Base-by-base conservation (phyloP, 768 basidiomycete genomes). In the Lactifluus rugatus region DNA sequence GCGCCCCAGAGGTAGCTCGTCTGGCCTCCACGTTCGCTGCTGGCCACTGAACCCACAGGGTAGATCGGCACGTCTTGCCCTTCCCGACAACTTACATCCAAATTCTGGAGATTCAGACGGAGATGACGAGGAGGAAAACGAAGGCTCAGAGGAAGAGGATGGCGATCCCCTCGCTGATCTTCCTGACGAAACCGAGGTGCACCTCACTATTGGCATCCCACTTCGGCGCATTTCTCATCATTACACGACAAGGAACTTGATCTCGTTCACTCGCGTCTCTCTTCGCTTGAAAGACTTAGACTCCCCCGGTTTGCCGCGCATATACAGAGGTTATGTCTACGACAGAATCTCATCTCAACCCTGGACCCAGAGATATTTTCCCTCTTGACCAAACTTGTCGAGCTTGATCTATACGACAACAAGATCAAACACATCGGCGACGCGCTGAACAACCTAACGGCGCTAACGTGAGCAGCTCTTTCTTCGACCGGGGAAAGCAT, bases 341-440 rank as follows among this genome's bases (percentile, higher is more conserved):
- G 93, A 37, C 93, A 95, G 72, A 97, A 96, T 70, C 79, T 80
- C 56, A 81, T 97, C 61, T 76, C 84, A 1, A 72, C 73, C 26
- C 77, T 96, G 46, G 83, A 93, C 62, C 81, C 87, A 4, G 79
- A 80, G 16, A 81, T 84, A 10, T 91, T 95, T 65, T 74, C 75
- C 31, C 72, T 77, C 32, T 70, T 97, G 56, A 77, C 68, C 13
- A 76, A 81, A 46, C 72, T 99, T 36, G 89, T 93, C 67, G 96
- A 98, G 62, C 71, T 98, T 57, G 96, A 99, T 72, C 66, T 97
- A 61, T 99, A 98, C 68, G 96, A 99, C 70, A 99, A 99, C 74
- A 86, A 91, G 69, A 70, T 99, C 63, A 94, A 90, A 72, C 72
- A 74, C 50, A 69, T 89, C 19, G 87, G 81, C 0, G 74, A 81